phyloP scores from a whole-genome alignment of 345 rosid species.

The Brassica incana region DNA sequence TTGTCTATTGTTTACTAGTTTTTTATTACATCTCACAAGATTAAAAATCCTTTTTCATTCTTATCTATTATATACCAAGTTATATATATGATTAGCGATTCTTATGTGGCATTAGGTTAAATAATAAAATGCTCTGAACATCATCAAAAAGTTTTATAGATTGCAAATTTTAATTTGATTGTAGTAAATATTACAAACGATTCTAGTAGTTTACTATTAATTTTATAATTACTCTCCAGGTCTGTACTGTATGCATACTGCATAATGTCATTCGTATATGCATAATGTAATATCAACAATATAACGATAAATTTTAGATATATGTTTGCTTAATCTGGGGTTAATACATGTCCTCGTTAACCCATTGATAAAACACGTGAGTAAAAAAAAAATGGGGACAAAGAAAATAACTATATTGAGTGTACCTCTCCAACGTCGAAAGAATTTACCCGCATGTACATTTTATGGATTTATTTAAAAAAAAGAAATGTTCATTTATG shows the following conservation, averaged over 20 bases:
- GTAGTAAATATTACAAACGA: not conserved
- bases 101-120: not conserved
- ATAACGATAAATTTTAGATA: not conserved
- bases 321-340: constrained; percentile 11
- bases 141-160: not conserved
- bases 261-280: not conserved
- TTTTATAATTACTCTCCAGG: not conserved
- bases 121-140: not conserved
- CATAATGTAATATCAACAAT: not conserved
- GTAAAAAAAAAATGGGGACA: not conserved
- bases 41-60: not conserved
- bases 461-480: not conserved
- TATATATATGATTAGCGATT: too few relatives aligned
- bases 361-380: constrained; percentile 4
- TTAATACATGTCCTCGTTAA: constrained; percentile 8
- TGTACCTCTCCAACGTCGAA: constrained; percentile 28
- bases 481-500: constrained; percentile 14
- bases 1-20: constrained; percentile 14
- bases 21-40: constrained; percentile 11
- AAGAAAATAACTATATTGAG: constrained; percentile 1
- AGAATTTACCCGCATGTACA: constrained; percentile 33
- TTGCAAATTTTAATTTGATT: not conserved
- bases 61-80: too few relatives aligned
- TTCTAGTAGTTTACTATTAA: not conserved
- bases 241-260: not conserved